A percentile compares a stretch with the other conserved stretches of the same genome.
Evolutionary conservation across 305 asterid species (phyloP).

Genomic region (Fraxinus sp.): DNA sequence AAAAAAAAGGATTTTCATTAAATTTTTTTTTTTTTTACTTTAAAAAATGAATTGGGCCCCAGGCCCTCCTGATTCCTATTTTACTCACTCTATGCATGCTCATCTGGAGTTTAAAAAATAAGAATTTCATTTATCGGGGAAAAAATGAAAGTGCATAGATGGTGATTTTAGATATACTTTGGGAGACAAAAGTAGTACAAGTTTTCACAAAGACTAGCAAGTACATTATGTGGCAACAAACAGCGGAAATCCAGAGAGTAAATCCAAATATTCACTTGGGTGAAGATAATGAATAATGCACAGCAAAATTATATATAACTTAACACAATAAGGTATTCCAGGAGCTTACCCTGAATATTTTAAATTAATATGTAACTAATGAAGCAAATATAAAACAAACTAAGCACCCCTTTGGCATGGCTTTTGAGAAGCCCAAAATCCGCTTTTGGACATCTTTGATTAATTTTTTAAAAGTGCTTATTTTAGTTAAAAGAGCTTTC

Average conservation of each 20-base stretch:
- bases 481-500: background rate
- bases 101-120: background rate
- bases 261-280: background rate
- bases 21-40: background rate
- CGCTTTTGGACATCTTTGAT: background rate
- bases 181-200: background rate
- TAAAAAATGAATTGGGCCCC: background rate
- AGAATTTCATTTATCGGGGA: background rate
- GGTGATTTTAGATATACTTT: background rate
- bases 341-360: background rate
- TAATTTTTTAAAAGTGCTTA: background rate
- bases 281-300: background rate
- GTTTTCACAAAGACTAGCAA: background rate
- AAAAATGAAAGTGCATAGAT: background rate
- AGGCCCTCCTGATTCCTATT: background rate
- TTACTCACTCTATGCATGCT: background rate
- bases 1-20: background rate
- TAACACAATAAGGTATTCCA: background rate
- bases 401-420: background rate
- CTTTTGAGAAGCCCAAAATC: background rate
- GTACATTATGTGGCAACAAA: background rate
- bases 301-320: background rate
- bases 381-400: background rate
- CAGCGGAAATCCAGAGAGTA: background rate
- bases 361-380: background rate